Base-by-base conservation (phyloP, 2,329 filamentous ascomycete genomes). In the Nannizziopsis barbatae region DNA sequence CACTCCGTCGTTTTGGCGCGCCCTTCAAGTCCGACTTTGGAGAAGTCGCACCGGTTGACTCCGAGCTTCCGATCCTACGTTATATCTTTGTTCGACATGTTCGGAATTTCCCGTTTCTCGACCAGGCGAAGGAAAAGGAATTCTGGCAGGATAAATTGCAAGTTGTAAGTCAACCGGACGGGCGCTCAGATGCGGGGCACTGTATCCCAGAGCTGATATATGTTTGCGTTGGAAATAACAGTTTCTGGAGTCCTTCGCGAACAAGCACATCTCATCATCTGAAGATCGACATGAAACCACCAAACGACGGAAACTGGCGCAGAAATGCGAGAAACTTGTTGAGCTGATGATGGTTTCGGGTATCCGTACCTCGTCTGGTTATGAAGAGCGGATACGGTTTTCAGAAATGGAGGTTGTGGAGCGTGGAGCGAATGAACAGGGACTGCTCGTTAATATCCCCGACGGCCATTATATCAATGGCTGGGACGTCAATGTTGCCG, bases 281-380 rank as follows among this genome's bases (percentile, higher is more conserved):
- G 92, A 96, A 68, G 92, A 98, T 64, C 80, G 92, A 3, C 71
- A 96, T 27, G 92, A 98, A 68, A 88, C 95, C 67, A 96, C 92
- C 8, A 98, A 98, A 72, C 79, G 92, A 50, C 77, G 82, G 55
- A 98, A 98, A 67, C 71, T 98, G 55, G 90, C 92, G 2, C 75
- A 83, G 58, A 98, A 98, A 75, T 87, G 86, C 42, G 83, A 92
- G 65, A 98, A 98, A 71, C 72, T 98, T 50, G 86, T 98, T 9
- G 92, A 98, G 73, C 74, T 98, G 52, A 98, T 98, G 92, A 95
- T 98, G 88, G 92, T 98, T 7, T 96, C 90, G 6, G 92, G 92
- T 33, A 84, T 98, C 50, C 86, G 86, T 31, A 98, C 92, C 1
- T 88, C 92, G 3, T 95, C 89, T 3, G 92, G 92, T 1, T 98